phyloP scores from a whole-genome alignment of 2,329 filamentous ascomycete genomes.

The Fusarium chaquense region DNA sequence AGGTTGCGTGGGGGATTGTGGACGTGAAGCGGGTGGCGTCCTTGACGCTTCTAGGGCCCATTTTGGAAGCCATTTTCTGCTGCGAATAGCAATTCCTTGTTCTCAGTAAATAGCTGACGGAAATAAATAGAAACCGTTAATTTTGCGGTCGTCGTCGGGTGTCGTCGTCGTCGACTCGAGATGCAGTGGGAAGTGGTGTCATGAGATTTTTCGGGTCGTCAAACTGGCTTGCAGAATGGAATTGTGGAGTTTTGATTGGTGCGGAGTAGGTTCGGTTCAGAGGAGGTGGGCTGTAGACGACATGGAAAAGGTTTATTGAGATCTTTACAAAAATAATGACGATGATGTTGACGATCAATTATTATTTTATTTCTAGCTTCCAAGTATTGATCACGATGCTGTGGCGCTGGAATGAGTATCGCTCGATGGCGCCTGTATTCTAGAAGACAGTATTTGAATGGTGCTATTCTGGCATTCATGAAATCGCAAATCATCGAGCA shows the following conservation, averaged over 20 bases:
- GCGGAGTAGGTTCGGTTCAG: slow-evolving; percentile 54
- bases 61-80: slow-evolving; percentile 57
- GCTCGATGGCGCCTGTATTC: no score
- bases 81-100: neutral
- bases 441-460: neutral
- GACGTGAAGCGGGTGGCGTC: slow-evolving; percentile 80
- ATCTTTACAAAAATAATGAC: neutral
- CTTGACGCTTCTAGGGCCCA: slow-evolving; percentile 74
- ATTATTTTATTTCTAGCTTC: neutral
- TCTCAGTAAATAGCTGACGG: neutral
- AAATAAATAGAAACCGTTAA: neutral
- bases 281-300: slow-evolving; percentile 26
- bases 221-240: slow-evolving; percentile 38
- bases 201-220: slow-evolving; percentile 54
- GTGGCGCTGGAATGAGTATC: neutral
- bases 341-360: slow-evolving; percentile 7
- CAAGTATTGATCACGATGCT: neutral
- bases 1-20: slow-evolving; percentile 71
- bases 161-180: slow-evolving; percentile 33
- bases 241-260: slow-evolving; percentile 52
- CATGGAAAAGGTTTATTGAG: neutral
- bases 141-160: slow-evolving; percentile 26
- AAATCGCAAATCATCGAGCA: neutral
- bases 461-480: neutral
- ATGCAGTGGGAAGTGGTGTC: slow-evolving; percentile 49